phyloP scores from a whole-genome alignment of 192 early-diverging fungal genomes.

The Helicostylum pulchrum region DNA sequence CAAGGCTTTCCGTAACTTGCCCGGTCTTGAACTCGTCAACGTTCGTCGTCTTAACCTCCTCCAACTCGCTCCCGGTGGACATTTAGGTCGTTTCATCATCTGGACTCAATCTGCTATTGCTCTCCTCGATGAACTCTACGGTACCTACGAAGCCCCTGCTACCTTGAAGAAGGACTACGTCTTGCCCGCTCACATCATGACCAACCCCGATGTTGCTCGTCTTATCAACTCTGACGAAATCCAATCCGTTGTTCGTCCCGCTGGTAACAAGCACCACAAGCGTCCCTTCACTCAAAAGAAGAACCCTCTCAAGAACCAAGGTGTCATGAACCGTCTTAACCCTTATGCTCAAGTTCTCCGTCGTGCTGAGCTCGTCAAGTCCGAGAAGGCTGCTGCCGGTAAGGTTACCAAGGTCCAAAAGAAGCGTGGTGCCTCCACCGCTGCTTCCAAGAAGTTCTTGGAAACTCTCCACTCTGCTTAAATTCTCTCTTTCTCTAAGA shows the following conservation, averaged over 20 bases:
- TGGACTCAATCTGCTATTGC: constrained; percentile 95
- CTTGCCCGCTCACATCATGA: constrained; percentile 82
- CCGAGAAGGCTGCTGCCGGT: constrained; percentile 51
- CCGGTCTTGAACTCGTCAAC: constrained; percentile 93
- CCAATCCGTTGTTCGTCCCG: constrained; percentile 87
- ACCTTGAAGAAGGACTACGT: constrained; percentile 86
- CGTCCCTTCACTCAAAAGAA: constrained; percentile 97
- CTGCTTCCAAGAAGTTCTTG: constrained; percentile 36
- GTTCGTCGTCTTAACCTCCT: constrained; percentile 94
- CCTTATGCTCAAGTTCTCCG: constrained; percentile 93
- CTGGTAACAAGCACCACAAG: constrained; percentile 75
- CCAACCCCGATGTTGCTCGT: constrained; percentile 92
- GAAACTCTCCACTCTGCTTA: constrained; percentile 27
- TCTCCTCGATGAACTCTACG: constrained; percentile 91
- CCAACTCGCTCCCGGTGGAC: constrained; percentile 98
- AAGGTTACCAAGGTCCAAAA: constrained; percentile 51
- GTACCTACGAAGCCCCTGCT: constrained; percentile 76
- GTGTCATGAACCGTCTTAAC: constrained; percentile 94
- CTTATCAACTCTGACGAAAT: constrained; percentile 97
- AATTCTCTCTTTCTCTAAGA: not conserved
- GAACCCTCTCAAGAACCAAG: constrained; percentile 96
- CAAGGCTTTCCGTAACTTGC: constrained; percentile 98
- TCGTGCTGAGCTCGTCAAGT: constrained; percentile 67
- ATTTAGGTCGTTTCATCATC: constrained; percentile 99
- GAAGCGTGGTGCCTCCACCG: constrained; percentile 50